phyloP scores from a whole-genome alignment of 495 filamentous ascomycete species.

The Aspergillus campestris region DNA sequence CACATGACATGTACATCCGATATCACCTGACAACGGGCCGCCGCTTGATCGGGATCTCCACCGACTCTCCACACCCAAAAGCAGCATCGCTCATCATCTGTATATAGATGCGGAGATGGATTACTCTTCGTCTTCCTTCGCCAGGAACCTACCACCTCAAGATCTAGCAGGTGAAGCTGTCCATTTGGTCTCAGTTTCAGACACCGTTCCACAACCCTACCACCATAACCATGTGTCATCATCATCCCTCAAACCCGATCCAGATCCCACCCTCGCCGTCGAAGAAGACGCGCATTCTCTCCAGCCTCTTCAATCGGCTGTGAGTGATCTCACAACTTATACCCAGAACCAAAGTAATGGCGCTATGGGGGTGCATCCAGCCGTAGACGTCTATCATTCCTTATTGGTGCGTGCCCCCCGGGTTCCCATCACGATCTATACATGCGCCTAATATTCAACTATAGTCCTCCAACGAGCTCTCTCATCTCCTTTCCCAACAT shows the following conservation, averaged over 20 bases:
- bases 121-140: neutral
- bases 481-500: neutral
- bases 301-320: slow-evolving; percentile 14
- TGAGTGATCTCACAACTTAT: slow-evolving; percentile 14
- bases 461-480: slow-evolving; percentile 1
- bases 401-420: neutral
- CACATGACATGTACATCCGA: too few relatives aligned
- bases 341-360: slow-evolving; percentile 10
- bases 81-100: slow-evolving; percentile 12
- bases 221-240: neutral
- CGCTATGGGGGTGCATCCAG: slow-evolving; percentile 9
- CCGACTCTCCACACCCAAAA: slow-evolving; percentile 7
- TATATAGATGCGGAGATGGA: slow-evolving; percentile 1
- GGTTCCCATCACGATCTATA: slow-evolving; percentile 3
- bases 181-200: too few relatives aligned
- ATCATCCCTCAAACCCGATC: neutral
- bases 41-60: slow-evolving; percentile 18
- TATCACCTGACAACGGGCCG: too few relatives aligned
- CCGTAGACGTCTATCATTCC: neutral
- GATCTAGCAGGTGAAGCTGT: too few relatives aligned
- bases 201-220: too few relatives aligned
- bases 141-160: too few relatives aligned
- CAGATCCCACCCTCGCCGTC: too few relatives aligned
- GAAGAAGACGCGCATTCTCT: slow-evolving; percentile 15
- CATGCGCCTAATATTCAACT: neutral